Base-by-base conservation (phyloP, 371 early-diverging fungal genomes). In the Actinomucor elegans region DNA sequence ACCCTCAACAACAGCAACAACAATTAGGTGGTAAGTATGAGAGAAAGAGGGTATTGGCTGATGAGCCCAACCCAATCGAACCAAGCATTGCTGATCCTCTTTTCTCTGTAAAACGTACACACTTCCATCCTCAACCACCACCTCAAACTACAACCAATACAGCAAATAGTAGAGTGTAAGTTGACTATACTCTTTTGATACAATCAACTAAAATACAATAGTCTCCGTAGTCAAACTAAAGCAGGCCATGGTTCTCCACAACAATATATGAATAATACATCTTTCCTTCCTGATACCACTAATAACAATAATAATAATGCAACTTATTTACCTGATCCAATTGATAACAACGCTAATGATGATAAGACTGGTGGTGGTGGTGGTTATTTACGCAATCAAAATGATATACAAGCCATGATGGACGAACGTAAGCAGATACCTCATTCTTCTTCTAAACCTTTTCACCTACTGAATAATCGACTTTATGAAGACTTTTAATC, bases 171-270 rank as follows among this genome's bases (percentile, higher is more conserved):
- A 54, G 69, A 64, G 58, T 71, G 71, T 71, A 67, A 57, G 55
- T 61, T 24, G 10, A 38, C 32, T 31, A 23, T 44, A 8, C 8
- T 26, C 26, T 24, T 33, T 46, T 31, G 29, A 21, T 27, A 28
- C 29, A 29, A 29, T 29, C 29, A 31, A 31, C 35, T 21, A 49
- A 37, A 38, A 46, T 20, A 33, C 27, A 41, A 33, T 61, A 71
- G 71, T 58, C 56, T 71, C 52, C 71, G 71, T 55, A 67, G 61
- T 48, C 71, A 57, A 57, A 60, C 71, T 26, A 71, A 67, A 48
- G 54, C 62, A 36, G 43, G 46, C 11, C 57, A 35, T 35, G 49
- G 41, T 33, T 52, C 59, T 23, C 52, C 57, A 35, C 50, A 38
- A 38, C 45, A 52, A 43, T 52, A 43, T 18, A 35, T 37, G 36